These are phyloP conservation scores for Xylariaceae sp. DNA, from an alignment of 2,329 filamentous ascomycete genomes.

Conservation along the genomic window DNA sequence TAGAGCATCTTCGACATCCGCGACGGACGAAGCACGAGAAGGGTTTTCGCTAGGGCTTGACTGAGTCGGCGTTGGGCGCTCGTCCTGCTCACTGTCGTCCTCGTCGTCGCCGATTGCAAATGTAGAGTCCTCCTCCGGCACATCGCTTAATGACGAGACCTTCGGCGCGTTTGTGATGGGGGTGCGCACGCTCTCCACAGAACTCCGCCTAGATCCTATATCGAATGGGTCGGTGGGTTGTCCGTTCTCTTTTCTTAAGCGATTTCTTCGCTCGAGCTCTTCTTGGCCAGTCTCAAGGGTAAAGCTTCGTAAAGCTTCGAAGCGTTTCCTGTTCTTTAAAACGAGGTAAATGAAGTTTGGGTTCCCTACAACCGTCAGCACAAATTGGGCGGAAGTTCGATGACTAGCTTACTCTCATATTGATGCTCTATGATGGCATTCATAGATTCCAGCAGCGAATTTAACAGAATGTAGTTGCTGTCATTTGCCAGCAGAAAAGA, in stretches of 20 bases:
- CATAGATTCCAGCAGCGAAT: conserved; percentile 80
- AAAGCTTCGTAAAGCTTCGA: conserved; percentile 80
- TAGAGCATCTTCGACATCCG: conserved; percentile 68
- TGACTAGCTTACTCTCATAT: conserved; percentile 58
- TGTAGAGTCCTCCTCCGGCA: conserved; percentile 72
- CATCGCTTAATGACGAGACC: conserved; percentile 57
- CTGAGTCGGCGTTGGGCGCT: conserved; percentile 54
- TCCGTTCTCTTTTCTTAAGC: conserved; percentile 61
- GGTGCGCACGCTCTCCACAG: conserved; percentile 64
- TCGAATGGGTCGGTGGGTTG: conserved; percentile 50
- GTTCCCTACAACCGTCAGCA: conserved; percentile 56
- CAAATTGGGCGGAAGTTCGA: not conserved
- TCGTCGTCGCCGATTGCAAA: conserved; percentile 91
- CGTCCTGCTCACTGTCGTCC: conserved; percentile 52
- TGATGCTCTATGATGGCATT: conserved; percentile 89
- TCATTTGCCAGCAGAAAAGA: conserved; percentile 91
- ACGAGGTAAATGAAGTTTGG: conserved; percentile 76
- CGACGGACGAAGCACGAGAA: conserved; percentile 64
- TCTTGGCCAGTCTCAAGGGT: conserved; percentile 89
- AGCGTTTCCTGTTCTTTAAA: conserved; percentile 72
- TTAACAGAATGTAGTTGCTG: conserved; percentile 76
- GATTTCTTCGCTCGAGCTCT: conserved; percentile 78
- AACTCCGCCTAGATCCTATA: conserved; percentile 51
- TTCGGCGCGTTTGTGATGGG: conserved; percentile 53
- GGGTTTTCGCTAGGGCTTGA: conserved; percentile 62